phyloP scores from a whole-genome alignment of 371 early-diverging fungal species.

The Capillidium rhysosporum region DNA sequence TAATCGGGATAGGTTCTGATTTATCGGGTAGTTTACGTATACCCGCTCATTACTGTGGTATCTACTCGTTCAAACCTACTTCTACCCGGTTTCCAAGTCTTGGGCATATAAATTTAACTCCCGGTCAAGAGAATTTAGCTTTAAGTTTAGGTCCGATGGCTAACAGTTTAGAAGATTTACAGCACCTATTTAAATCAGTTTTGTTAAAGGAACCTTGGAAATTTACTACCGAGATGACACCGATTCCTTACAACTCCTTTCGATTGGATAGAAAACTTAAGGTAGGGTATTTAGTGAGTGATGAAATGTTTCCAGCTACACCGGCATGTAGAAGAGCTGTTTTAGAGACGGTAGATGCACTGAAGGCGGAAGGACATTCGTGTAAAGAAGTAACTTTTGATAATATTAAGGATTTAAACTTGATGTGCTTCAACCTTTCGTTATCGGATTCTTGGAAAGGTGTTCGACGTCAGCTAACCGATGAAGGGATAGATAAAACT shows the following conservation, averaged over 20 bases:
- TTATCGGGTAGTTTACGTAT: neutral
- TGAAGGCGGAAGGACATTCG: neutral
- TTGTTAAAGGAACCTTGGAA: neutral
- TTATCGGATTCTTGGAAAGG: neutral
- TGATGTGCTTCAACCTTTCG: neutral
- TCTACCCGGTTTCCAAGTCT: neutral
- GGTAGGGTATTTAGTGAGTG: neutral
- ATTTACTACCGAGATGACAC: neutral
- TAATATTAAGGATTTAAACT: neutral
- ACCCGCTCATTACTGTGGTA: neutral
- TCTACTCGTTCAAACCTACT: constrained; percentile 4
- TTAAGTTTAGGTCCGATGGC: neutral
- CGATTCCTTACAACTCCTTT: neutral
- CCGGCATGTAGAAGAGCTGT: constrained; percentile 2
- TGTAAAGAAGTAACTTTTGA: neutral
- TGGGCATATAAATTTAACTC: neutral
- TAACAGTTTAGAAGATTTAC: neutral
- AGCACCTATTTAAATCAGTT: neutral
- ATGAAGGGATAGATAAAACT: neutral
- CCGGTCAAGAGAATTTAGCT: neutral
- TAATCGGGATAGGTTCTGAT: constrained; percentile 7
- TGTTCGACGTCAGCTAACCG: neutral
- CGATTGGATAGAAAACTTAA: neutral
- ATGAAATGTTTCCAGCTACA: neutral
- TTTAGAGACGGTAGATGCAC: neutral